Evolutionary conservation across 768 basidiomycete genomes (phyloP), one percentile per base, ranked within the genome.

Genomic region (Mycena alexandri): DNA sequence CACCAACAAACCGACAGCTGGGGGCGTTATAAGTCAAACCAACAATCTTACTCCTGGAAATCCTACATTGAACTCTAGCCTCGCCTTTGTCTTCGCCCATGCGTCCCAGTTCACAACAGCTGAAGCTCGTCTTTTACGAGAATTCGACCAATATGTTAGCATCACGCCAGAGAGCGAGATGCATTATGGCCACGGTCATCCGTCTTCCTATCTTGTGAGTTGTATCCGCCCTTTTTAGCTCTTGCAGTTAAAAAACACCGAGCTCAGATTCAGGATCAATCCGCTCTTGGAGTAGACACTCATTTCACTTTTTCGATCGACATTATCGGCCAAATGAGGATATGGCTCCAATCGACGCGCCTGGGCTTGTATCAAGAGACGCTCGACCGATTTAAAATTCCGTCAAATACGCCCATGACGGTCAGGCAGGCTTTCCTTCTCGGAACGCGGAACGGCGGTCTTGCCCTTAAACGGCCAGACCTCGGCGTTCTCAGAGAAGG

Each of bases 121-220:
- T 43, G 63, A 59, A 14, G 63, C 63, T 13, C 46, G 55, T 22
- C 56, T 65, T 17, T 44, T 65, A 48, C 64, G 56, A 24, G 24
- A 59, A 51, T 58, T 58, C 47, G 58, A 59, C 51, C 63, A 65
- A 24, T 65, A 65, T 21, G 43, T 54, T 13, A 60, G 56, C 33
- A 65, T 58, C 29, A 65, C 64, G 38, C 64, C 64, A 16, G 64
- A 65, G 56, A 59, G 56, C 50, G 64, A 65, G 36, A 65, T 65
- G 64, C 64, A 65, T 36, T 65, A 65, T 24, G 64, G 64, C 3
- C 64, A 59, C 33, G 58, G 56, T n/a, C 19, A 65, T 41, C 64
- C 29, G 11, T 14, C 13, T 46, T 59, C 56, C 19, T 60, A 52
- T 41, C 38, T 65, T 5, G 63, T 57, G 47, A 55, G 62, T 46